A percentile compares a stretch with the other conserved stretches of the same genome.
Evolutionary conservation across 106 monocot genomes (phyloP).

Genomic region (Phalaenopsis aphrodite): DNA sequence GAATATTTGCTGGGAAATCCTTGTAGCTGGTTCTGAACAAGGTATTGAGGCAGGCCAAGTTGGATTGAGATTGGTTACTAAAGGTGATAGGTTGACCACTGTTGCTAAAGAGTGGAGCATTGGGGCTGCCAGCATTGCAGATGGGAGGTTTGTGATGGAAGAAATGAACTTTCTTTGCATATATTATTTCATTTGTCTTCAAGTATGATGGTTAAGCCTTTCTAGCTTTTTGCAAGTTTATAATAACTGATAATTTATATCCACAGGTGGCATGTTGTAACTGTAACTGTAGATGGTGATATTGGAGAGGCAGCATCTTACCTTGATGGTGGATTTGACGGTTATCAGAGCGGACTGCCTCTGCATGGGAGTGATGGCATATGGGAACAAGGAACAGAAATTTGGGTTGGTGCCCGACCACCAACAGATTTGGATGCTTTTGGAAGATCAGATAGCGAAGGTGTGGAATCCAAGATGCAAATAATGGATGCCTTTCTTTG

Average conservation of each 20-base stretch:
- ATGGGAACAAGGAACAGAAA: slow-evolving; percentile 75
- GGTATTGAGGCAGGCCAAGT: slow-evolving; percentile 99
- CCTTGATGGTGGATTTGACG: slow-evolving; percentile 88
- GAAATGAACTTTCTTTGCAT: neutral
- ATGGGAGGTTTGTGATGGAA: slow-evolving; percentile 63
- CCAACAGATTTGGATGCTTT: slow-evolving; percentile 97
- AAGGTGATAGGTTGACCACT: slow-evolving; percentile 78
- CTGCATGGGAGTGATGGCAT: slow-evolving; percentile 37
- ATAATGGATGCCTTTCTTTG: slow-evolving; percentile 97
- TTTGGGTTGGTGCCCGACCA: slow-evolving; percentile 84
- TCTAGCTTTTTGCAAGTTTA: neutral
- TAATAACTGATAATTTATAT: neutral
- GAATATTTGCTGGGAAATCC: slow-evolving; percentile 87
- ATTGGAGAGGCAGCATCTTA: slow-evolving; percentile 79
- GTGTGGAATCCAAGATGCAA: slow-evolving; percentile 88
- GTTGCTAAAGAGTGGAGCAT: slow-evolving; percentile 94
- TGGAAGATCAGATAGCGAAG: slow-evolving; percentile 95
- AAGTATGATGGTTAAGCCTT: neutral
- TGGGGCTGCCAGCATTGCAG: slow-evolving; percentile 82
- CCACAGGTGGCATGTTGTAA: slow-evolving; percentile 89
- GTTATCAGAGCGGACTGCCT: slow-evolving; percentile 70
- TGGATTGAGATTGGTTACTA: slow-evolving; percentile 78
- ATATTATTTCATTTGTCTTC: neutral
- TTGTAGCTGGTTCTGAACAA: slow-evolving; percentile 95
- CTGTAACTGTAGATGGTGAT: slow-evolving; percentile 83